Evolutionary conservation across 768 basidiomycete genomes (phyloP).

Genomic region (Cyclocybe aegerita): DNA sequence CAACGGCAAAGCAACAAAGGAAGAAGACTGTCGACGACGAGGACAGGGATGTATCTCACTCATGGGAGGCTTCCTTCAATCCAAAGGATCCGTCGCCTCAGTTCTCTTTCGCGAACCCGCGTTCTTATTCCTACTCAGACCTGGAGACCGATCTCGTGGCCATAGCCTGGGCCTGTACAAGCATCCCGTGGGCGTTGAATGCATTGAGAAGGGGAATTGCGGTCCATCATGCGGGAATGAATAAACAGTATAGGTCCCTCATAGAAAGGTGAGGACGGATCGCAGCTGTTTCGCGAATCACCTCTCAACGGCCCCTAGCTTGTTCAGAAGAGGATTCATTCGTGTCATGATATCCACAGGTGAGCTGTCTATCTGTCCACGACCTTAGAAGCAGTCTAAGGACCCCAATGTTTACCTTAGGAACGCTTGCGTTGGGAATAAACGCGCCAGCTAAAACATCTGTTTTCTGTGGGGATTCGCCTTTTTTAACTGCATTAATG

Average conservation of each 20-base stretch:
- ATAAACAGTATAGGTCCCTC: constrained; percentile 53
- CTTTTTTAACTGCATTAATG: constrained; percentile 59
- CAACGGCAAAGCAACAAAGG: constrained; percentile 32
- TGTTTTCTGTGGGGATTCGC: constrained; percentile 64
- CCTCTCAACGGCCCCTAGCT: constrained; percentile 26
- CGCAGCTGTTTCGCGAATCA: not conserved
- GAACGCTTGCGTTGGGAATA: constrained; percentile 72
- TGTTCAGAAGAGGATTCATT: constrained; percentile 63
- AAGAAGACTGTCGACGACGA: constrained; percentile 32
- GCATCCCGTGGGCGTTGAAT: constrained; percentile 37
- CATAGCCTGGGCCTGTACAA: constrained; percentile 33
- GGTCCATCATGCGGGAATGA: constrained; percentile 73
- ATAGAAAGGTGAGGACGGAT: constrained; percentile 47
- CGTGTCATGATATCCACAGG: constrained; percentile 70
- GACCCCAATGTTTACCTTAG: constrained; percentile 24
- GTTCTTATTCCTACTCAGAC: constrained; percentile 43
- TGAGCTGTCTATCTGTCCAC: constrained; percentile 14
- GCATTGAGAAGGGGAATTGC: constrained; percentile 62
- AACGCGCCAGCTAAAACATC: constrained; percentile 71
- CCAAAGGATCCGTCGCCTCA: constrained; percentile 54
- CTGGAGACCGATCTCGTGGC: constrained; percentile 46
- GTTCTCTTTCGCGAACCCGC: constrained; percentile 57
- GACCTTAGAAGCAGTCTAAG: not conserved
- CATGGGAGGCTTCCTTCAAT: constrained; percentile 58
- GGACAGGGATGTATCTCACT: constrained; percentile 13